Percentiles rank a stretch among this genome's conserved stretches.
Conservation (phyloP, 2,329 filamentous ascomycete species). For the Fusarium lateritium region DNA sequence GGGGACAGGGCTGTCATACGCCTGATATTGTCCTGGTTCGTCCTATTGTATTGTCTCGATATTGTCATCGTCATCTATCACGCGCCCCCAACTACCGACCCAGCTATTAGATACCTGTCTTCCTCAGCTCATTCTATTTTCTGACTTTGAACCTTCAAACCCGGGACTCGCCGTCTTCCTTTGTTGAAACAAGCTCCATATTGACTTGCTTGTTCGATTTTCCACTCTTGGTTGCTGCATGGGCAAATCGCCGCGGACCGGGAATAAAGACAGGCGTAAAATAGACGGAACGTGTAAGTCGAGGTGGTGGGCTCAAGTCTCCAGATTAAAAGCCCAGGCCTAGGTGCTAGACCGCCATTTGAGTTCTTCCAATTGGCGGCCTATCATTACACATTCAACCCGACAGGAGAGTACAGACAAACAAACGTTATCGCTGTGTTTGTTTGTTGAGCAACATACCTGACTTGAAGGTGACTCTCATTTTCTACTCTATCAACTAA, state of each 20-base stretch:
- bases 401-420: conserved; percentile 9
- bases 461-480: conserved; percentile 8
- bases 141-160: not conserved
- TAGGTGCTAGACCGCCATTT: conserved; percentile 48
- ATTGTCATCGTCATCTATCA: conserved; percentile 43
- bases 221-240: conserved; percentile 34
- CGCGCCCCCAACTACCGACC: conserved; percentile 18
- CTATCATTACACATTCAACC: conserved; percentile 49
- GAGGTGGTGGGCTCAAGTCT: conserved; percentile 37
- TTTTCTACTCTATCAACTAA: conserved; percentile 1
- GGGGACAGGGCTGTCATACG: conserved; percentile 13
- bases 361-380: conserved; percentile 53
- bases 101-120: not conserved
- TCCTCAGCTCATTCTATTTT: not conserved
- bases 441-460: conserved; percentile 9
- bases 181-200: conserved; percentile 12
- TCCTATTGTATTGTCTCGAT: conserved; percentile 24
- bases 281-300: conserved; percentile 26
- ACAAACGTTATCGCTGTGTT: conserved; percentile 19
- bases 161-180: conserved; percentile 19
- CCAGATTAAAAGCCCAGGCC: conserved; percentile 29
- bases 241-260: conserved; percentile 40
- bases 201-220: conserved; percentile 21
- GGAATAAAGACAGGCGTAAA: conserved; percentile 5
- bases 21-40: conserved; percentile 4